Evolutionary conservation across 2,329 filamentous ascomycete genomes (phyloP).

Genomic region (Byssochlamys sp.): DNA sequence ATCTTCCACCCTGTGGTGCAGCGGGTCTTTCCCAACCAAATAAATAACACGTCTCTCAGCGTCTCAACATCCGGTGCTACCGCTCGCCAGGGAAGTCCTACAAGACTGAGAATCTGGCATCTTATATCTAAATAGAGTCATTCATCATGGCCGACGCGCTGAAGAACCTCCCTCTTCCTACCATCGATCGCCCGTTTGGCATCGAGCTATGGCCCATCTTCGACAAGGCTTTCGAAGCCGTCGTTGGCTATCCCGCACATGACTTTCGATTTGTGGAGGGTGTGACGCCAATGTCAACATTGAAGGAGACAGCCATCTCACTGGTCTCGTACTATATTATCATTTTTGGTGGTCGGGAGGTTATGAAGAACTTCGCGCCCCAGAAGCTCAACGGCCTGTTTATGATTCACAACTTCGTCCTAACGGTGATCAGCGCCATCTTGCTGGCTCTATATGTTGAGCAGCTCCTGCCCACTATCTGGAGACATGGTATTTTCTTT

Average conservation of each 20-base stretch:
- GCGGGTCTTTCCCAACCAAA: slow-evolving; percentile 1
- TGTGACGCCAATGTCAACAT: slow-evolving; percentile 78
- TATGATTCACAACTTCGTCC: slow-evolving; percentile 91
- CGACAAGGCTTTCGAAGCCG: slow-evolving; percentile 68
- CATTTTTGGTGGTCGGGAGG: slow-evolving; percentile 83
- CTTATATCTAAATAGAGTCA: slow-evolving; percentile 2
- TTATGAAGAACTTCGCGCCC: slow-evolving; percentile 78
- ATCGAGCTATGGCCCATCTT: slow-evolving; percentile 89
- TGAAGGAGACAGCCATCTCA: slow-evolving; percentile 70
- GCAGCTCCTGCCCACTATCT: slow-evolving; percentile 76
- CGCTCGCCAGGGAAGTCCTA: not conserved
- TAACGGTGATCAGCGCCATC: slow-evolving; percentile 73
- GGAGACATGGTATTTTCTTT: slow-evolving; percentile 73
- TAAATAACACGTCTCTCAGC: slow-evolving; percentile 7
- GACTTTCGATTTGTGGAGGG: slow-evolving; percentile 77
- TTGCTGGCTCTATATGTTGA: slow-evolving; percentile 81
- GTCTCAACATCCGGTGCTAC: slow-evolving; percentile 5
- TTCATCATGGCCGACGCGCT: slow-evolving; percentile 40
- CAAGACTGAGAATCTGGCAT: not conserved
- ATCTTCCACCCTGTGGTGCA: slow-evolving; percentile 7
- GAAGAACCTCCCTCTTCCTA: slow-evolving; percentile 54
- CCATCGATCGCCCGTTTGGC: slow-evolving; percentile 85
- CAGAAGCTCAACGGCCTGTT: slow-evolving; percentile 83
- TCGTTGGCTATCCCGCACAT: slow-evolving; percentile 71
- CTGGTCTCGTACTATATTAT: slow-evolving; percentile 83